Evolutionary conservation across 1,284 basidiomycete species (phyloP), one percentile per base, ranked within the genome.

Genomic region (Ganoderma lingzhi): DNA sequence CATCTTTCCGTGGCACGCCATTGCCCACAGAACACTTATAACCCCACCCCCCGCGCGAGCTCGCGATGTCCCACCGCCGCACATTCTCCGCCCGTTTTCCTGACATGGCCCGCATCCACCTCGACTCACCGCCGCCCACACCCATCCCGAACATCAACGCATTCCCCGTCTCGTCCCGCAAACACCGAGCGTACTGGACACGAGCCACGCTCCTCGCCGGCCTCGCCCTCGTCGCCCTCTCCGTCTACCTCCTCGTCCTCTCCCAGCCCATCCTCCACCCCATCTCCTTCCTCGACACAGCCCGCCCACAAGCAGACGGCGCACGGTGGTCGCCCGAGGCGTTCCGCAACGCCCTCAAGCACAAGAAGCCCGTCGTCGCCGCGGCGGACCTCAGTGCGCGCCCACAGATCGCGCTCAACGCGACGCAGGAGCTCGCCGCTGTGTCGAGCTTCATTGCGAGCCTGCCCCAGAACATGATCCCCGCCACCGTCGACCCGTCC

Each of bases 381-480:
- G 67, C 70, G 53, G 58, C 63, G 28, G 59, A 66, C 35, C 60
- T 64, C n/a, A 71, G 66, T 58, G 75, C 70, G 15, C 80, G 77
- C 14, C 80, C 82, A 0, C 82, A 86, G 28, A 74, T 92, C 45
- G 64, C 78, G 19, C 84, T 93, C 63, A 83, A 84, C 51, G 78
- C 83, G 0, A 78, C 83, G 2, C 87, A 96, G 76, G 94, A 96
- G 79, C 87, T 96, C 19, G 93, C 92, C 0, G 93, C 93, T 4
- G 82, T 96, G 62, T 88, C 93, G 10, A 87, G 87, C 69, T 96
- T 95, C 81, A 84, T 96, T 64, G 91, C 91, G 0, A 91, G 91
- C 51, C 86, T 95, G 23, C 88, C 92, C 0, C 88, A 93, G 79
- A 96, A 96, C 80, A 85, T 91, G 63, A 89, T 96, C 62, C 94